Evolutionary conservation across 345 rosid species (phyloP).

Genomic region (Hibiscus trionum): DNA sequence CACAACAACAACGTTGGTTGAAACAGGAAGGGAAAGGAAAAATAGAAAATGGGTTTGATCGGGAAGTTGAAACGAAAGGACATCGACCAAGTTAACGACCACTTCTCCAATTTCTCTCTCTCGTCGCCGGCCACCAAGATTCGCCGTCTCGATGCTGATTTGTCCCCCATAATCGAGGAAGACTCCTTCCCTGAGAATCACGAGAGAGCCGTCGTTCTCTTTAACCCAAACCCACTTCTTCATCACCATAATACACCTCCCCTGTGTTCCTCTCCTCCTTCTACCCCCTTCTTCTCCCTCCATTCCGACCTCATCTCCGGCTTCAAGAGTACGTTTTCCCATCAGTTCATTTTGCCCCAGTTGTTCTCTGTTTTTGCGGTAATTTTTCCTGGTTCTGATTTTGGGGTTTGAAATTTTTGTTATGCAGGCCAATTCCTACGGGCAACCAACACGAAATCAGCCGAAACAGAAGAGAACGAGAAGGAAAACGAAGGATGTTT

Average conservation of each 20-base stretch:
- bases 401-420: too few relatives aligned
- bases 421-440: slow-evolving; percentile 31
- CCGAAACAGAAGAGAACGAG: background rate
- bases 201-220: slow-evolving; percentile 67
- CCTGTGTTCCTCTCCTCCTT: slow-evolving; percentile 43
- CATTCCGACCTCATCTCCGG: slow-evolving; percentile 38
- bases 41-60: background rate
- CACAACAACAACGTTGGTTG: background rate
- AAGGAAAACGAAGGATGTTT: slow-evolving; percentile 11
- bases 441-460: slow-evolving; percentile 9
- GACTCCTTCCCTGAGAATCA: slow-evolving; percentile 29
- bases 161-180: slow-evolving; percentile 60
- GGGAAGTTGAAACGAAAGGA: slow-evolving; percentile 47
- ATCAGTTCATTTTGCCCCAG: background rate
- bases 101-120: slow-evolving; percentile 71
- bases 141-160: slow-evolving; percentile 61
- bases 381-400: background rate
- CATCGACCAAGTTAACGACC: slow-evolving; percentile 56
- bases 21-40: background rate
- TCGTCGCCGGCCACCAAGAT: slow-evolving; percentile 73
- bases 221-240: slow-evolving; percentile 40
- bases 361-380: background rate
- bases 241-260: slow-evolving; percentile 39
- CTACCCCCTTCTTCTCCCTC: slow-evolving; percentile 21
- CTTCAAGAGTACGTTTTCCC: slow-evolving; percentile 38